Percentiles rank a stretch among this genome's conserved stretches.
Evolutionary conservation across 768 basidiomycete genomes (phyloP).

Genomic region (Podaxis sp.): DNA sequence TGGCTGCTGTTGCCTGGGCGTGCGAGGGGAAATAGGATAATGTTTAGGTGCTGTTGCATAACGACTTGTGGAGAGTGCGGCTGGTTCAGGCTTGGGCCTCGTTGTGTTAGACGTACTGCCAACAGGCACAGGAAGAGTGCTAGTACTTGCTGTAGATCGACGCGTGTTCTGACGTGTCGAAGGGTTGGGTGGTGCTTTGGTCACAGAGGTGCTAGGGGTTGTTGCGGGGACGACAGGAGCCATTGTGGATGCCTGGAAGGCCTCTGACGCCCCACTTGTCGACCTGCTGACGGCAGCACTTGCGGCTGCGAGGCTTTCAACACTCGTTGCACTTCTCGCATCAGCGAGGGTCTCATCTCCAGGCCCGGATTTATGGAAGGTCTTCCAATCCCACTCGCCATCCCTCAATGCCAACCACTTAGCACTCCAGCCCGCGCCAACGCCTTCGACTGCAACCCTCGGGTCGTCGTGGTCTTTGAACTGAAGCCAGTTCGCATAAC

Average conservation of each 20-base stretch:
- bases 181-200: conserved; percentile 11
- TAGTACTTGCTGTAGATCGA: conserved; percentile 20
- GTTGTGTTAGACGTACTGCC: conserved; percentile 25
- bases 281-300: conserved; percentile 27
- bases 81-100: conserved; percentile 39
- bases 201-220: conserved; percentile 15
- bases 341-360: conserved; percentile 36
- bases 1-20: conserved; percentile 36
- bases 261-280: conserved; percentile 29
- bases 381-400: conserved; percentile 73
- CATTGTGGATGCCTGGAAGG: conserved; percentile 20
- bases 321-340: conserved; percentile 49
- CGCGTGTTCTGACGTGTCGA: conserved; percentile 19
- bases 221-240: conserved; percentile 24
- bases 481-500: conserved; percentile 72
- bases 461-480: conserved; percentile 74
- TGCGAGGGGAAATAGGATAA: conserved; percentile 48
- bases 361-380: conserved; percentile 39
- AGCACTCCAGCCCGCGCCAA: conserved; percentile 65
- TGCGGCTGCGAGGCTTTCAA: conserved; percentile 38
- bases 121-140: conserved; percentile 19
- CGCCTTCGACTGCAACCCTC: conserved; percentile 60
- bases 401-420: conserved; percentile 49
- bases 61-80: conserved; percentile 34
- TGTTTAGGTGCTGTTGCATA: conserved; percentile 33